Evolutionary conservation across 768 basidiomycete genomes (phyloP).

Genomic region (Mycena leptocephala): DNA sequence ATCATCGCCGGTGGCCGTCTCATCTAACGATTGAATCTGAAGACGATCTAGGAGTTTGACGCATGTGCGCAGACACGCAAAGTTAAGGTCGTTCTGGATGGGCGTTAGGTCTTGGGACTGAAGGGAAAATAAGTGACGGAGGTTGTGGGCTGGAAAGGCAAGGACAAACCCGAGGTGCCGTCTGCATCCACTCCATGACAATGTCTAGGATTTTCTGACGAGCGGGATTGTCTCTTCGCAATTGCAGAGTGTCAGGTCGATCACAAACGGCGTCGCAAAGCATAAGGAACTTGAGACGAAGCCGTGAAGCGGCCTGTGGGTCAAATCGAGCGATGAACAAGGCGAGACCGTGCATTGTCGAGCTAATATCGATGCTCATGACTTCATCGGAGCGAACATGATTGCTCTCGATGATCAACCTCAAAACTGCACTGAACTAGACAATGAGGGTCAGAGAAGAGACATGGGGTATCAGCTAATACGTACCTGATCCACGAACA

Average conservation of each 20-base stretch:
- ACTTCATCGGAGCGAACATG: conserved; percentile 72
- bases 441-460: not conserved
- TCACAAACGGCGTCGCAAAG: conserved; percentile 80
- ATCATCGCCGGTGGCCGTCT: conserved; percentile 72
- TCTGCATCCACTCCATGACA: conserved; percentile 86
- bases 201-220: conserved; percentile 84
- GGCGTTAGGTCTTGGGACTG: conserved; percentile 55
- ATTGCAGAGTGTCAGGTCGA: conserved; percentile 71
- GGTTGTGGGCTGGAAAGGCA: not conserved
- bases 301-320: conserved; percentile 68
- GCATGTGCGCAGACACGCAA: conserved; percentile 80
- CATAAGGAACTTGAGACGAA: conserved; percentile 84
- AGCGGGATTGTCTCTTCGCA: conserved; percentile 78
- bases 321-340: conserved; percentile 77
- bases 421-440: conserved; percentile 84
- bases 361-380: conserved; percentile 75
- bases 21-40: conserved; percentile 72
- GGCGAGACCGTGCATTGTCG: conserved; percentile 72
- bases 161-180: conserved; percentile 63
- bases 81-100: conserved; percentile 78
- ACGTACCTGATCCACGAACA: conserved; percentile 84
- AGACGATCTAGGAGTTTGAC: conserved; percentile 86
- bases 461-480: not conserved
- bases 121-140: not conserved
- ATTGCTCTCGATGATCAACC: conserved; percentile 84